Base-by-base conservation (phyloP, 2,329 filamentous ascomycete species). In the Beauveria caledonica region DNA sequence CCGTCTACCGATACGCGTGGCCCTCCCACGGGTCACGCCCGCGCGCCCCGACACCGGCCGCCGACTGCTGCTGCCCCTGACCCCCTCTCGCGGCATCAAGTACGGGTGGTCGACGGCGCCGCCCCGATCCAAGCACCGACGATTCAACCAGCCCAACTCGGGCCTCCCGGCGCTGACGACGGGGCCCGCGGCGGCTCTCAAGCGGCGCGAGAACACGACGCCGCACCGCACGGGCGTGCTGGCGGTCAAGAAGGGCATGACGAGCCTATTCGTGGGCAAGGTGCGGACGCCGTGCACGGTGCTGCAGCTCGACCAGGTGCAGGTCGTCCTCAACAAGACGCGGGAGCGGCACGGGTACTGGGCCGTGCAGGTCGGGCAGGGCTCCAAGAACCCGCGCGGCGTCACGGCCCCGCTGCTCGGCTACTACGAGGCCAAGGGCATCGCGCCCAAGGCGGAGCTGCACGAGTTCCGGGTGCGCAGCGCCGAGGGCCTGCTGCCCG, bases 211-310 rank as follows among this genome's bases (percentile, higher is more conserved):
- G 65, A 77, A 76, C 64, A 84, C 83, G 17, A 83, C 84, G 15
- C 85, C 85, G 1, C 68, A 86, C 46, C 88, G 94, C 29, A 87
- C 92, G 2, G 94, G 94, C 33, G 86, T 90, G 9, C 81, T 99
- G 51, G 92, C 89, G 13, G 82, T 87, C 71, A 99, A 99, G 78
- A 93, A 92, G 77, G 94, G 94, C 74, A 97, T 99, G 90, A 96
- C 92, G 48, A 92, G 89, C 62, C 77, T 97, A 65, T 97, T 89
- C 80, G 87, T 92, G 70, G 84, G 86, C 67, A 89, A 89, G 67
- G 83, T 82, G 64, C 86, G 93, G 65, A 88, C 87, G 62, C 82
- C 92, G 21, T 96, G 92, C 79, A 99, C 94, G 15, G 88, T 99
- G 58, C 82, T 99, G 61, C 92, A 97, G 77, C 81, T 99, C 68